Base-by-base conservation (phyloP, 768 basidiomycete species). In the Boletus coccyginus region DNA sequence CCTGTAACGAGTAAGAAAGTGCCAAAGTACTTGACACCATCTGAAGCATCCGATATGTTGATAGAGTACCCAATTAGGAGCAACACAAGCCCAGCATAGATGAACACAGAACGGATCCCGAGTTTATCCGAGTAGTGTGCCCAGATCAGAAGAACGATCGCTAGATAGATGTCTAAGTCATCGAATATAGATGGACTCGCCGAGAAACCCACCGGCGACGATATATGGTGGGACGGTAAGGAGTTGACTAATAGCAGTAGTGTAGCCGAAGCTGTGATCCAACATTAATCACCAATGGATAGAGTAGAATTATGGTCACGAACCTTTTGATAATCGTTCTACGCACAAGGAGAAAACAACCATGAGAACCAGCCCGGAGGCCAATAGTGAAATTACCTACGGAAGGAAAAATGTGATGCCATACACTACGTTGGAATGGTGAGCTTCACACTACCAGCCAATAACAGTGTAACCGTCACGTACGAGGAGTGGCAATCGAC, bases 401-500 rank as follows among this genome's bases (percentile, higher is more conserved):
- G 86, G 86, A 32, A 88, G 70, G 75, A 89, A 89, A 27, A 87
- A 71, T 0, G 87, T 86, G 46, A 87, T 86, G 3, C 86, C 87
- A 61, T 84, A 87, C 3, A 87, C 86, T 87, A 40, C 13, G 32
- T 24, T 39, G 52, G 14, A 39, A 29, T 7, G 19, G 39, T 66
- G 32, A 66, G 50, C 16, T 2, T 38, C 35, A 11, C 29, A 33
- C 3, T 12, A 8, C 7, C 46, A 29, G 32, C 7, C 10, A 33
- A 10, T 21, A 33, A 44, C 17, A 29, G 16, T 0, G 43, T 12
- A 7, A 13, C 8, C 3, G 29, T 12, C 16, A 78, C 86, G 70
- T 66, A 88, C 87, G 62, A 27, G 86, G 87, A 3, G 69, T 76
- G 43, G 83, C 66, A 45, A 87, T 70, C 0, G 84, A 82, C 74